A percentile compares a stretch with the other conserved stretches of the same genome.
These are phyloP conservation scores for Irpex sp. DNA, from an alignment of 1,284 basidiomycete species.

Conservation along the genomic window DNA sequence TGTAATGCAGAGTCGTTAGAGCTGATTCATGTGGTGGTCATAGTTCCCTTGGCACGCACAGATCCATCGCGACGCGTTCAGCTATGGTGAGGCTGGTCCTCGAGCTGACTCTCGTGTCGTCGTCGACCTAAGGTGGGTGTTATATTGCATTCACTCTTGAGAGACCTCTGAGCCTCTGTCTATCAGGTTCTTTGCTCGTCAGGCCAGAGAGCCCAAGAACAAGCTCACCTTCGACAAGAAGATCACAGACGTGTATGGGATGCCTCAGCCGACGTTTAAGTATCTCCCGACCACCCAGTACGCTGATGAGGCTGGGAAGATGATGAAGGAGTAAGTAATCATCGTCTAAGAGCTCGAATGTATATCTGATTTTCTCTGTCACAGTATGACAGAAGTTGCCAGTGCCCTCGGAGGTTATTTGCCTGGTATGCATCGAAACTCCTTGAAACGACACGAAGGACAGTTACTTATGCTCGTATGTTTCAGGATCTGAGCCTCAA, in stretches of 20 bases:
- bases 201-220: slow-evolving; percentile 18
- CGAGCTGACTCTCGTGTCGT: slow-evolving; percentile 20
- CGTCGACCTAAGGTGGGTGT: slow-evolving; percentile 15
- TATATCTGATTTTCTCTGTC: background rate
- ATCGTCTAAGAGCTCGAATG: background rate
- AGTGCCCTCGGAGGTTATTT: slow-evolving; percentile 21
- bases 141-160: background rate
- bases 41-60: slow-evolving; percentile 28
- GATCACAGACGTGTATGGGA: slow-evolving; percentile 28
- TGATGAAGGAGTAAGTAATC: slow-evolving; percentile 24
- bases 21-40: background rate
- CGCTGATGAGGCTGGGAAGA: slow-evolving; percentile 13
- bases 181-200: slow-evolving; percentile 26
- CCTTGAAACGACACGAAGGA: background rate
- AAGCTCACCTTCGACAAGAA: slow-evolving; percentile 21
- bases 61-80: slow-evolving; percentile 32
- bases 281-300: slow-evolving; percentile 16
- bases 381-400: slow-evolving; percentile 20
- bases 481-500: slow-evolving; percentile 20
- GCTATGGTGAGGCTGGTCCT: slow-evolving; percentile 24
- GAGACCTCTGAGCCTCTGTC: background rate
- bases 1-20: background rate
- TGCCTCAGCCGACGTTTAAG: slow-evolving; percentile 34
- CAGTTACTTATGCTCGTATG: too few relatives aligned
- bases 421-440: slow-evolving; percentile 1